Base-by-base conservation (phyloP, 805 yeast genomes). In the Ogataea methylovora region DNA sequence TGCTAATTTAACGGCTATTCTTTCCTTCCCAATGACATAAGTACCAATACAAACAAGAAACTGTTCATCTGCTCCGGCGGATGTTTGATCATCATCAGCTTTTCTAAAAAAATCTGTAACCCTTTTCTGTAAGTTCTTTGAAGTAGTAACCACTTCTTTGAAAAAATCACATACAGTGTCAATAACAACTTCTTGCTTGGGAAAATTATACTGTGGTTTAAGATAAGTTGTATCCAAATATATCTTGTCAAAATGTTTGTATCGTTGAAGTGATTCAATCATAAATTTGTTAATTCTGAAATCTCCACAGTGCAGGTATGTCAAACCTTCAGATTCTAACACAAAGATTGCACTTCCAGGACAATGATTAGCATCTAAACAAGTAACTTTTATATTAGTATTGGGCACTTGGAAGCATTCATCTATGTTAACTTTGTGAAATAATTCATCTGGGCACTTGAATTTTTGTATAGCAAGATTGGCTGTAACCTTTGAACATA, bases 151-250 rank as follows among this genome's bases (percentile, higher is more conserved):
- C 22, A 54, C 64, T 8, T 60, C 54, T 2, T 51, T 39, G 2
- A 64, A 56, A 61, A 80, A 73, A 2, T 65, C 55, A 0, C 79
- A 73, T n/a, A 83, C 70, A 3, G 70, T 60, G 0, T 64, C 58
- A 27, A 90, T 72, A 1, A 90, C 92, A 16, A 63, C 52, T 23
- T 70, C 69, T 49, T 92, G 97, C 19, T 74, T 67, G 0, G 96
- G 95, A 45, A 90, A 88, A 29, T 72, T 69, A 45, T 84, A 77
- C 22, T 61, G 62, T 0, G 94, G 87, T 33, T 81, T 68, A 56
- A 87, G 58, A 55, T 92, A 92, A 0, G 98, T 92, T 0, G 97
- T 92, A 53, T 92, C 98, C 15, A 92, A 66, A 49, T 86, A 92
- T 0, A 86, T 67, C 33, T 67, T 69, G 46, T 85, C 78, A 18